Percentiles rank a stretch among this genome's conserved stretches.
These are phyloP conservation scores for Alternaria triticimaculans DNA, from an alignment of 2,329 filamentous ascomycete genomes.

Conservation along the genomic window DNA sequence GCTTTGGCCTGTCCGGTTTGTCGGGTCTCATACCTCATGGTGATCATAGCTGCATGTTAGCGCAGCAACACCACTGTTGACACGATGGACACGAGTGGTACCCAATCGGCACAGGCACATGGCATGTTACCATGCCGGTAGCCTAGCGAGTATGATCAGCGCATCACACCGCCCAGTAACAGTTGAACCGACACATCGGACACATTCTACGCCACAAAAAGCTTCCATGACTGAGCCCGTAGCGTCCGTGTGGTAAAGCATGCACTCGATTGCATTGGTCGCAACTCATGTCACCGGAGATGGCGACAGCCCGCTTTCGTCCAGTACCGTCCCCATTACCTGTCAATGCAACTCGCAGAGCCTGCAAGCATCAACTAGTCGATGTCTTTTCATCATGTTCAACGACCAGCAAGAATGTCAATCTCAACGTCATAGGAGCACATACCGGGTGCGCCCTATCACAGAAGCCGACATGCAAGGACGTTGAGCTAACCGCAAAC, in stretches of 20 bases:
- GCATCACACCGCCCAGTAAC: slow-evolving; percentile 21
- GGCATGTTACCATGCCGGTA: slow-evolving; percentile 14
- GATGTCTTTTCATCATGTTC: slow-evolving; percentile 2
- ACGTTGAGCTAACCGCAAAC: slow-evolving; percentile 27
- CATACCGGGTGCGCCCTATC: slow-evolving; percentile 8
- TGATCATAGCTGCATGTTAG: slow-evolving; percentile 28
- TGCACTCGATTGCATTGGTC: slow-evolving; percentile 18
- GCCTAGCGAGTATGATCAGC: slow-evolving; percentile 19
- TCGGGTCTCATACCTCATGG: slow-evolving; percentile 22
- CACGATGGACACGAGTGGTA: slow-evolving; percentile 7
- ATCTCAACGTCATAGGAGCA: slow-evolving; percentile 8
- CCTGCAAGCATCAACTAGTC: not conserved
- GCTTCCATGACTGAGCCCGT: slow-evolving; percentile 25
- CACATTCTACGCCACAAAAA: slow-evolving; percentile 25
- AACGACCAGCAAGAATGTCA: not conserved
- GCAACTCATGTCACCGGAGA: slow-evolving; percentile 14
- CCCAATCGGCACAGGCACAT: slow-evolving; percentile 18
- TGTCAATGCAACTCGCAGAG: not conserved
- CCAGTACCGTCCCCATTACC: slow-evolving; percentile 1
- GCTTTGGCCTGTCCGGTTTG: slow-evolving; percentile 23
- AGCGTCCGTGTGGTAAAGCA: slow-evolving; percentile 14
- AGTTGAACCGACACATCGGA: slow-evolving; percentile 25
- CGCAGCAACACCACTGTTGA: slow-evolving; percentile 19
- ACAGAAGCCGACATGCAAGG: slow-evolving; percentile 20
- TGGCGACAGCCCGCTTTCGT: slow-evolving; percentile 10